Evolutionary conservation across 1,284 basidiomycete species (phyloP).

Genomic region (Stereum hirsutum): DNA sequence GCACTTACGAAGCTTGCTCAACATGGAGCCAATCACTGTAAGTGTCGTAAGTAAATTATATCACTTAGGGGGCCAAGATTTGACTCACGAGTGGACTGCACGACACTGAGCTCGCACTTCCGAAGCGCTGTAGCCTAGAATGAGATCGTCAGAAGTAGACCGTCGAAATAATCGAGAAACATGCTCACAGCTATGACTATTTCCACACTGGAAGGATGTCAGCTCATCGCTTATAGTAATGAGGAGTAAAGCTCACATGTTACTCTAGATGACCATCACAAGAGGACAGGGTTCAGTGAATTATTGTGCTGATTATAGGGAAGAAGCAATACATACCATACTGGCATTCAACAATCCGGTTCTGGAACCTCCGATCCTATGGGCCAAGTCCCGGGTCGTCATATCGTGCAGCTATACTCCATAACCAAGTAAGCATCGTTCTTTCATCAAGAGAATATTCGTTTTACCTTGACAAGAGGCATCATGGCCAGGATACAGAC

Average conservation of each 20-base stretch:
- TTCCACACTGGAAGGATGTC: constrained; percentile 60
- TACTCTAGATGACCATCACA: constrained; percentile 38
- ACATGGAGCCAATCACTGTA: constrained; percentile 70
- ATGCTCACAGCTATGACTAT: constrained; percentile 59
- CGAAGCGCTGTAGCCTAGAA: constrained; percentile 66
- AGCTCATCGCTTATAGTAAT: constrained; percentile 1
- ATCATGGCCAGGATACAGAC: constrained; percentile 60
- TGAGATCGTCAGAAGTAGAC: background rate
- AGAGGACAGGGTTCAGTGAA: background rate
- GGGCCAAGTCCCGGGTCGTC: constrained; percentile 65
- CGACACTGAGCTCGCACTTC: constrained; percentile 78
- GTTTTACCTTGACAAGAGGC: constrained; percentile 60
- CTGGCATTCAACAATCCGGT: constrained; percentile 79
- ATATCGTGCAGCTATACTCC: constrained; percentile 62
- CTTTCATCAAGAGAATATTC: background rate
- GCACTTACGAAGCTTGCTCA: constrained; percentile 63
- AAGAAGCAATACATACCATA: constrained; percentile 35
- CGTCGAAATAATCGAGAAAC: constrained; percentile 5
- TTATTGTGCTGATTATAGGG: background rate
- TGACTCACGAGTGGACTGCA: constrained; percentile 67
- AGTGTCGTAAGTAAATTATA: background rate
- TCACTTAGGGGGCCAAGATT: background rate
- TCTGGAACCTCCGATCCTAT: constrained; percentile 69
- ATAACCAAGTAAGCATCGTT: background rate
- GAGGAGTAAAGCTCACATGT: constrained; percentile 39